phyloP scores from a whole-genome alignment of 768 basidiomycete genomes.

The Russula foetens region DNA sequence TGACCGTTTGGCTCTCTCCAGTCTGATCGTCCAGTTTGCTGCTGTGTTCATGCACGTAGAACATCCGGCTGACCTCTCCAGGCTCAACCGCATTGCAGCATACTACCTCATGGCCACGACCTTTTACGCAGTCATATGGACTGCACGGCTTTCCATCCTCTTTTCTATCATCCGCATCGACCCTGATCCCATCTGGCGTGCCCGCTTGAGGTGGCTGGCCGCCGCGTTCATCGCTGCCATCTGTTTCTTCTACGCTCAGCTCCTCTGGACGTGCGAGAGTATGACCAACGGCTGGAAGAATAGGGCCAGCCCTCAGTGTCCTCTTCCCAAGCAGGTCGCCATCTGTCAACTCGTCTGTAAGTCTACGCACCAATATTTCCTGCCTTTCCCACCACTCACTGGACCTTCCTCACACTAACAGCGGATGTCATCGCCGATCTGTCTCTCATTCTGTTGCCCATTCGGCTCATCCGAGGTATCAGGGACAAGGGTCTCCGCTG shows the following conservation, averaged over 20 bases:
- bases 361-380: slow-evolving; percentile 19
- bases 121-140: slow-evolving; percentile 25
- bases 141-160: slow-evolving; percentile 41
- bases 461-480: slow-evolving; percentile 38
- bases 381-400: neutral
- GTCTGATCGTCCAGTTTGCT: slow-evolving; percentile 21
- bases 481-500: slow-evolving; percentile 32
- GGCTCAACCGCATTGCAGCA: slow-evolving; percentile 21
- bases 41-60: slow-evolving; percentile 25
- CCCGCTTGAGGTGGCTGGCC: slow-evolving; percentile 17
- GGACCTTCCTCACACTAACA: slow-evolving; percentile 14
- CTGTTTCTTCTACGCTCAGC: slow-evolving; percentile 37
- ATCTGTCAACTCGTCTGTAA: slow-evolving; percentile 45
- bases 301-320: slow-evolving; percentile 31
- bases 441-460: slow-evolving; percentile 38
- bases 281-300: slow-evolving; percentile 34
- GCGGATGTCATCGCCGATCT: slow-evolving; percentile 42
- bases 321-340: slow-evolving; percentile 38
- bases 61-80: slow-evolving; percentile 15
- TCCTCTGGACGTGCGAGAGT: slow-evolving; percentile 38
- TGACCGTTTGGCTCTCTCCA: neutral
- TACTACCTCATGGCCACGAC: slow-evolving; percentile 26
- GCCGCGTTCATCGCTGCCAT: slow-evolving; percentile 26
- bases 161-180: slow-evolving; percentile 49
- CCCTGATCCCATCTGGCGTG: slow-evolving; percentile 26